phyloP scores from a whole-genome alignment of 2,329 filamentous ascomycete genomes.

The Ustulina deusta region DNA sequence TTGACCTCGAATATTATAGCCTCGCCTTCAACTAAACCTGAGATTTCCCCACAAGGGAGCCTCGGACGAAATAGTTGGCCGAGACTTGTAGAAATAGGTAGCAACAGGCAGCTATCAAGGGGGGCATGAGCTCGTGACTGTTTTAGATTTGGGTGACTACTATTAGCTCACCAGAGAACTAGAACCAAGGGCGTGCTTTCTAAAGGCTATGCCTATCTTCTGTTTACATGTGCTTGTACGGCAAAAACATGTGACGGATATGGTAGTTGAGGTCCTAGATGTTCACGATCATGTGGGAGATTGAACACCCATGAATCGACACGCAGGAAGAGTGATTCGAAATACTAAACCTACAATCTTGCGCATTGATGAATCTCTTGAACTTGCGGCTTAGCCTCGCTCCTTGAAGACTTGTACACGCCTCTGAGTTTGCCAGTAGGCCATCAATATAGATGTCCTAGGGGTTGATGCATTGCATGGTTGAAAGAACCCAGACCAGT shows the following conservation, averaged over 20 bases:
- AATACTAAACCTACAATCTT: background rate
- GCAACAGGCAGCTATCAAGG: background rate
- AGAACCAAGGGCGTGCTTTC: no score
- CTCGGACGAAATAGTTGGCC: background rate
- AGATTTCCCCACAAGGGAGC: background rate
- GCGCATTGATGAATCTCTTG: background rate
- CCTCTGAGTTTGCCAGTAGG: background rate
- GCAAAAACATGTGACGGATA: background rate
- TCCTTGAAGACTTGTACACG: background rate
- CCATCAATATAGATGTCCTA: background rate
- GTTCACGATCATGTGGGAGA: background rate
- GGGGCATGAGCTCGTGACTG: background rate
- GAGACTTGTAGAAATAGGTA: background rate
- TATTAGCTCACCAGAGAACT: background rate
- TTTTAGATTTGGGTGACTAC: background rate
- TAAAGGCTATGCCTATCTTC: background rate
- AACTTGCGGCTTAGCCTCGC: no score
- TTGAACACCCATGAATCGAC: no score
- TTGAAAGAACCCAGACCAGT: background rate
- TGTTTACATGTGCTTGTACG: background rate
- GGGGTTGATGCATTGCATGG: background rate
- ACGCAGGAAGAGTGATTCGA: background rate
- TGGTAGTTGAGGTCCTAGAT: background rate
- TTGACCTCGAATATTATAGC: no score
- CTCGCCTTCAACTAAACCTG: background rate